Evolutionary conservation across 441 rosid species (phyloP).

Genomic region (Gossypium schwendimanii): DNA sequence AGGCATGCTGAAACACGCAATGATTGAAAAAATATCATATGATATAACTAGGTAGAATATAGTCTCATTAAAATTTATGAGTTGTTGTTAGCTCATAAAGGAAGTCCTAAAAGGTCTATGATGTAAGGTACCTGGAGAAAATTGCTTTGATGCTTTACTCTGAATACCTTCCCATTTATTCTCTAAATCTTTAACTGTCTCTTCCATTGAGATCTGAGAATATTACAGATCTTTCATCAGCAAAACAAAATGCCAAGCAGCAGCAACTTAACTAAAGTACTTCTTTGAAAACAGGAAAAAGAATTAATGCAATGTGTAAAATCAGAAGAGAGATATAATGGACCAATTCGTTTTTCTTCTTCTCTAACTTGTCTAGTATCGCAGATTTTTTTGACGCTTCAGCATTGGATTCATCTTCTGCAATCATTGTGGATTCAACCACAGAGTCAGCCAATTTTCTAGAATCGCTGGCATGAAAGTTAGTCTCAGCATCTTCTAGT

Average conservation of each 20-base stretch:
- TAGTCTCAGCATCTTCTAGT: constrained; percentile 40
- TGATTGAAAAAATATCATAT: not conserved
- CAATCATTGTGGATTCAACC: constrained; percentile 20
- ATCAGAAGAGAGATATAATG: constrained; percentile 10
- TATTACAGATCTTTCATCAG: constrained; percentile 14
- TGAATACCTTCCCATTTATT: constrained; percentile 57
- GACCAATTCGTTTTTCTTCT: constrained; percentile 67
- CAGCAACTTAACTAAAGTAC: constrained; percentile 9
- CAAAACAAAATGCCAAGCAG: not conserved
- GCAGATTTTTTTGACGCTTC: constrained; percentile 37
- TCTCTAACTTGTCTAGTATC: constrained; percentile 50
- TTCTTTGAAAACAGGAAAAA: not conserved
- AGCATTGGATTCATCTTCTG: constrained; percentile 30
- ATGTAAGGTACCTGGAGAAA: constrained; percentile 57
- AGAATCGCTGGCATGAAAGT: constrained; percentile 25
- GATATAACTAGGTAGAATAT: not conserved
- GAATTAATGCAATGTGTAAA: not conserved
- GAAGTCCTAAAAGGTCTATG: constrained; percentile 3
- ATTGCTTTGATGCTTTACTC: constrained; percentile 60
- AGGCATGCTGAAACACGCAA: not conserved
- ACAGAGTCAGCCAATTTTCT: constrained; percentile 25
- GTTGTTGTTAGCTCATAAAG: constrained; percentile 6
- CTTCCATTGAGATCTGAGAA: constrained; percentile 60
- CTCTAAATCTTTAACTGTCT: constrained; percentile 56
- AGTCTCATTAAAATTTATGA: not conserved